phyloP scores from a whole-genome alignment of 2,329 filamentous ascomycete genomes.

The Daldinia sp. region DNA sequence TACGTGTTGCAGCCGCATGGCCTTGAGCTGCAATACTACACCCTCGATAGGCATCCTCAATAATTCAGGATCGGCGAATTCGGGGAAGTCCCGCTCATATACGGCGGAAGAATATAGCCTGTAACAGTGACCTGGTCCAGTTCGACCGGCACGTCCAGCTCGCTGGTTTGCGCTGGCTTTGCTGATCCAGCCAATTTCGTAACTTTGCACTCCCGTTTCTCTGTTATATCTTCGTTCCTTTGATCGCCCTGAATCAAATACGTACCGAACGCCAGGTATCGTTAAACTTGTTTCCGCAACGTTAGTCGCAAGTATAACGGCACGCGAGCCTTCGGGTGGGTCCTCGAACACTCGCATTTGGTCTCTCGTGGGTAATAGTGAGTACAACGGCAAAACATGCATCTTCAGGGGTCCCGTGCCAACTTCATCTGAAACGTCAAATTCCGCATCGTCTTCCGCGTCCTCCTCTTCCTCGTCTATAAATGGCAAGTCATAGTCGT shows the following conservation, averaged over 20 bases:
- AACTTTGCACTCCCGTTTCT: conserved; percentile 92
- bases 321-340: conserved; percentile 80
- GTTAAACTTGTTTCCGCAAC: conserved; percentile 97
- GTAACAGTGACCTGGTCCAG: conserved; percentile 95
- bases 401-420: conserved; percentile 74
- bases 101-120: conserved; percentile 93
- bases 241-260: conserved; percentile 81
- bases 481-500: conserved; percentile 61
- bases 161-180: conserved; percentile 95
- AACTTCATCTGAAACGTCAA: conserved; percentile 71
- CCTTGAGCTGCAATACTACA: conserved; percentile 91
- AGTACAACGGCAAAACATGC: conserved; percentile 93
- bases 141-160: conserved; percentile 92
- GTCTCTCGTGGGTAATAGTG: conserved; percentile 86
- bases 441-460: conserved; percentile 71
- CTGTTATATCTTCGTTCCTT: conserved; percentile 92
- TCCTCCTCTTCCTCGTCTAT: conserved; percentile 66
- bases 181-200: conserved; percentile 95
- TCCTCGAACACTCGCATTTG: conserved; percentile 91
- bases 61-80: conserved; percentile 89
- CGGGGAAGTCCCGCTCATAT: conserved; percentile 86
- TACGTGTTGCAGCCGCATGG: conserved; percentile 90
- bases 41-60: conserved; percentile 91
- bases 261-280: conserved; percentile 93
- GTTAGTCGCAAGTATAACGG: conserved; percentile 93